Base-by-base conservation (phyloP, 2,329 filamentous ascomycete genomes). In the Exophiala bonariae region DNA sequence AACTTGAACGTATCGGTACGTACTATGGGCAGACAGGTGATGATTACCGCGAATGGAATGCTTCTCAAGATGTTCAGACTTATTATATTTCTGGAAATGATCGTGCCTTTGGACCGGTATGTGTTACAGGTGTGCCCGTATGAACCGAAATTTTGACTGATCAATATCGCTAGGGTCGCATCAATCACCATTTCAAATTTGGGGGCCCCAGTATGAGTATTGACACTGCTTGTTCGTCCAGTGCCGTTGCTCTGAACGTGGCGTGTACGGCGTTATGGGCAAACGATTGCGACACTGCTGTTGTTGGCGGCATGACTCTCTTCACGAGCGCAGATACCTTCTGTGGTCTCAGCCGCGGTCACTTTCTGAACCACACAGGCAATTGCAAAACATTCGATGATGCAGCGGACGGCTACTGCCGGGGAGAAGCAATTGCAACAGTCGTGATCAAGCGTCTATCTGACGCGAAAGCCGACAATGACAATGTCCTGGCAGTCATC, bases 121-220 rank as follows among this genome's bases (percentile, higher is more conserved):
- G 36, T 39, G 9, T 9, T 39, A 6, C 14, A 22, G 19, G 3
- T 9, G 19, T 5, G 7, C 10, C 5, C 22, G 19, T 22, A 14
- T 11, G 19, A 18, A 18, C 6, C 36, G 22, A 39, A 10, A 9
- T 19, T 7, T 6, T 34, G 6, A n/a, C 36, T 39, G 19, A 39
- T 14, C 7, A 3, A 9, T 20, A 22, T n/a, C 16, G 3, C 37
- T 26, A 28, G 20, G 37, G 41, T 85, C 86, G 84, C 7, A 85
- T 89, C 61, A 80, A 87, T 67, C 88, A 88, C 65, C 83, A 83
- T 64, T 87, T 88, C 67, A 84, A 86, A 59, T 89, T 87, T 65
- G 80, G 76, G 32, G 86, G 86, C 0, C 85, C 85, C 0, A 86
- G 81, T n/a, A 82, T 81, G 59, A 86, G 78, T 45, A 74, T 88